phyloP scores from a whole-genome alignment of 2,329 filamentous ascomycete genomes.

The Talaromyces sp. region DNA sequence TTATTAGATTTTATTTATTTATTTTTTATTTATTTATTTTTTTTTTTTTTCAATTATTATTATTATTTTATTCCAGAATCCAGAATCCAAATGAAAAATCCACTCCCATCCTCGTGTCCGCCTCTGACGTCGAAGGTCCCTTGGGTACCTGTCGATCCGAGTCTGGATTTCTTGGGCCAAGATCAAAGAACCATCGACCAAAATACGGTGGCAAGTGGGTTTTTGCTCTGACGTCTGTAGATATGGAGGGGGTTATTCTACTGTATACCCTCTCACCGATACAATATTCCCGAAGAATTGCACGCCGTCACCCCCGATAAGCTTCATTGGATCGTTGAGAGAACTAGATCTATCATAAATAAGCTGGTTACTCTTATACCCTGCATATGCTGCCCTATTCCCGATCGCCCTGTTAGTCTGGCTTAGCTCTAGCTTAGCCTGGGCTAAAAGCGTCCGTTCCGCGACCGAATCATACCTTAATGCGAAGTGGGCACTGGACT shows the following conservation, averaged over 20 bases:
- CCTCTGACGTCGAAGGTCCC: slow-evolving; percentile 23
- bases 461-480: slow-evolving; percentile 4
- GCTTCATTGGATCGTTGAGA: no score
- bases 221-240: neutral
- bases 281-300: no score
- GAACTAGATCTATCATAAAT: neutral
- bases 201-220: slow-evolving; percentile 3
- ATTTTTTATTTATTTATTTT: no score
- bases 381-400: neutral
- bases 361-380: neutral
- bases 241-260: no score
- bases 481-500: slow-evolving; percentile 1
- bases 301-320: no score
- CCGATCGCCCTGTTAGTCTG: neutral
- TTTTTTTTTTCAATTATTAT: no score
- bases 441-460: neutral
- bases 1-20: no score
- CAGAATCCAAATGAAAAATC: neutral
- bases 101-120: neutral
- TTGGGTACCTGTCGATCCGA: slow-evolving; percentile 25
- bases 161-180: slow-evolving; percentile 15
- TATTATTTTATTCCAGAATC: neutral
- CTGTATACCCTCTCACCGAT: no score
- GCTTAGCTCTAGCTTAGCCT: neutral
- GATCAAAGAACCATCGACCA: neutral